These are phyloP conservation scores for Cystofilobasidium macerans DNA, from an alignment of 768 basidiomycete genomes.

Conservation along the genomic window DNA sequence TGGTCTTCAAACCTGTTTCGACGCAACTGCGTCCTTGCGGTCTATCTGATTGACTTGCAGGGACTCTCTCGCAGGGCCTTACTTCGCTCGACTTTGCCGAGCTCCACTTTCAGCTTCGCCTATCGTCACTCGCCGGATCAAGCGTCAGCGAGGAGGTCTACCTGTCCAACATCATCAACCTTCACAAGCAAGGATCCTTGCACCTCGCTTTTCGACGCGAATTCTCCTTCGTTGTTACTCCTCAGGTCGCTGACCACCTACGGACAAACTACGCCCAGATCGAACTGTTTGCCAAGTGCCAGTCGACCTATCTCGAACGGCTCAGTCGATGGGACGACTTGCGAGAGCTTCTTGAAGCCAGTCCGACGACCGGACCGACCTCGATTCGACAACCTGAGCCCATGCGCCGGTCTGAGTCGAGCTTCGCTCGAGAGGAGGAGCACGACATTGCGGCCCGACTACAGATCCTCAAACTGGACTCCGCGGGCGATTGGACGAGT, in stretches of 20 bases:
- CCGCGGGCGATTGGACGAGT: conserved; percentile 70
- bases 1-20: not conserved
- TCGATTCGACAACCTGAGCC: conserved; percentile 29
- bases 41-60: no score
- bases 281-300: conserved; percentile 77
- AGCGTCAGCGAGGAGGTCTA: conserved; percentile 69
- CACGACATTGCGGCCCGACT: conserved; percentile 87
- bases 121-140: conserved; percentile 75
- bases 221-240: conserved; percentile 64
- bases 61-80: conserved; percentile 44
- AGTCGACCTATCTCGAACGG: conserved; percentile 72
- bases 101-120: conserved; percentile 73
- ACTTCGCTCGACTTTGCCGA: conserved; percentile 79
- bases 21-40: no score
- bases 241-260: conserved; percentile 61
- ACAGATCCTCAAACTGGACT: conserved; percentile 73
- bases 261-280: conserved; percentile 69
- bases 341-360: conserved; percentile 47
- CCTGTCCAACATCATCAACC: conserved; percentile 61
- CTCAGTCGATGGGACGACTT: conserved; percentile 89
- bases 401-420: conserved; percentile 87
- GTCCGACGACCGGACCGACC: not conserved
- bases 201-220: conserved; percentile 73
- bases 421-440: conserved; percentile 72
- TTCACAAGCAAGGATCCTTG: conserved; percentile 58